phyloP scores from a whole-genome alignment of 176 grass and related monocot genomes.

The Bromus sterilis region DNA sequence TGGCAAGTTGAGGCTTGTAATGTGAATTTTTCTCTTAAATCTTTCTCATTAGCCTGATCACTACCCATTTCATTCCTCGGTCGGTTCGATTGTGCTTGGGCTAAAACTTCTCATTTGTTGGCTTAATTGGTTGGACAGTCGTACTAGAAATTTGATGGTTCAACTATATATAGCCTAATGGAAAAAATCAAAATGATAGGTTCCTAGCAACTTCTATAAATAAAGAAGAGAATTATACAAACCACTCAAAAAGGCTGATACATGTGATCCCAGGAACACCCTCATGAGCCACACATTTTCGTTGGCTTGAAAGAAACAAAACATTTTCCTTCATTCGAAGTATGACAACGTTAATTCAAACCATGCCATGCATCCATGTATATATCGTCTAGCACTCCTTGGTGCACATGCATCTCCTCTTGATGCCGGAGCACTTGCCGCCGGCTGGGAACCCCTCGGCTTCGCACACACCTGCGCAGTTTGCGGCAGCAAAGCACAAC shows the following conservation, averaged over 20 bases:
- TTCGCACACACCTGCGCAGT: slow-evolving; percentile 26
- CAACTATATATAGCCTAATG: neutral
- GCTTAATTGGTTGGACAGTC: neutral
- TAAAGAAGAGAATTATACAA: neutral
- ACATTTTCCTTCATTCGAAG: neutral
- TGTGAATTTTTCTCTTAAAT: no score
- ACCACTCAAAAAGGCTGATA: neutral
- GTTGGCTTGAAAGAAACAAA: neutral
- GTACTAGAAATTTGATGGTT: neutral
- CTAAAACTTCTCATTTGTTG: neutral
- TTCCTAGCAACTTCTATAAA: neutral
- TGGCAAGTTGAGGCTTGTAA: no score
- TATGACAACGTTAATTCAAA: neutral
- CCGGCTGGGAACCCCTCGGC: slow-evolving; percentile 8
- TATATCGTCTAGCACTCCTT: slow-evolving; percentile 13
- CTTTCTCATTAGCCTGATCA: no score
- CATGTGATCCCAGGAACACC: neutral
- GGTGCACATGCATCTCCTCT: slow-evolving; percentile 29
- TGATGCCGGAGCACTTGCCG: slow-evolving; percentile 11
- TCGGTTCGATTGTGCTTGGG: neutral
- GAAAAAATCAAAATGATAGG: no score
- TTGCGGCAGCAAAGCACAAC: neutral
- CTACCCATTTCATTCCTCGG: neutral
- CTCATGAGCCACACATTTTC: neutral
- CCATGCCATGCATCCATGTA: neutral